Conservation (phyloP, 768 basidiomycete genomes). For the Xanthoconium purpureum region DNA sequence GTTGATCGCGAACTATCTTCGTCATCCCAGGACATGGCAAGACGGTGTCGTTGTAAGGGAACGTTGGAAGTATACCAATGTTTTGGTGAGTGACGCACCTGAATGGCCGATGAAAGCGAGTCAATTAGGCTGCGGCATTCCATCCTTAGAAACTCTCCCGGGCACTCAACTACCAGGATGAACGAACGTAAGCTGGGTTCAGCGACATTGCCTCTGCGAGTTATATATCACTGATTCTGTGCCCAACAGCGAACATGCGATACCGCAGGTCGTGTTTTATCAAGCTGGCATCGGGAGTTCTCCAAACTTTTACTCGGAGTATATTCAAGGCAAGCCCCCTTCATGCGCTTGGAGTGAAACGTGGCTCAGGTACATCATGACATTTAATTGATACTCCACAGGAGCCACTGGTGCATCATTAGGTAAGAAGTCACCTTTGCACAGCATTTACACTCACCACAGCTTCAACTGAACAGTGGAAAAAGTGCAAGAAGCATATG, state of each 20-base stretch:
- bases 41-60: conserved; percentile 50
- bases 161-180: conserved; percentile 49
- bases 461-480: conserved; percentile 41
- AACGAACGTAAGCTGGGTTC: conserved; percentile 30
- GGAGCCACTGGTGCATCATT: conserved; percentile 63
- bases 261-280: conserved; percentile 63
- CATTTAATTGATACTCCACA: conserved; percentile 19
- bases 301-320: conserved; percentile 53
- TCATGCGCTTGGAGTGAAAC: not conserved
- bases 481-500: conserved; percentile 77
- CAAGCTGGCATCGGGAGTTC: conserved; percentile 62
- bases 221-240: conserved; percentile 1
- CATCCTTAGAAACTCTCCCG: conserved; percentile 49
- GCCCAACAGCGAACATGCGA: conserved; percentile 34
- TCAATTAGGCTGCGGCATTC: not conserved
- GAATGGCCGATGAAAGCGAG: not conserved
- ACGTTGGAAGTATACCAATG: conserved; percentile 52
- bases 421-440: conserved; percentile 36
- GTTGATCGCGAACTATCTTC: conserved; percentile 1
- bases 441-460: not conserved
- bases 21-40: conserved; percentile 60
- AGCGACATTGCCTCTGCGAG: not conserved
- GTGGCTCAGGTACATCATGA: conserved; percentile 5
- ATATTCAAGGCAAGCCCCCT: conserved; percentile 53
- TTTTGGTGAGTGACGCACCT: conserved; percentile 40